phyloP scores from a whole-genome alignment of 2,329 filamentous ascomycete genomes.

The Stagonosporopsis vannaccii region DNA sequence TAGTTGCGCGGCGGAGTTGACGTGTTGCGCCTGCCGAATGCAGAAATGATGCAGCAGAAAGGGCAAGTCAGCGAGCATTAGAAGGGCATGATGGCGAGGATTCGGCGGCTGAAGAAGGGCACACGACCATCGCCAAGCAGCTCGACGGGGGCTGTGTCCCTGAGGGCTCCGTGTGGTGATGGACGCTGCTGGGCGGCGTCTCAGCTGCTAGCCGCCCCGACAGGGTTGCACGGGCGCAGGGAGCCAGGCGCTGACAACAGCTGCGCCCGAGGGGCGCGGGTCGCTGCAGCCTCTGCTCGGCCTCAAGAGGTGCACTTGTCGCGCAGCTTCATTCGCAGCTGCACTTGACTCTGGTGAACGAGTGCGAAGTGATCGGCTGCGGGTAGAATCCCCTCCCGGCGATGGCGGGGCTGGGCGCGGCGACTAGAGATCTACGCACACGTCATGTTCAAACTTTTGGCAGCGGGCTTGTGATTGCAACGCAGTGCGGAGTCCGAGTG shows the following conservation, averaged over 20 bases:
- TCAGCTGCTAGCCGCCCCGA: slow-evolving; percentile 15
- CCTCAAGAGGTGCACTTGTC: background rate
- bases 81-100: background rate
- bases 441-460: slow-evolving; percentile 22
- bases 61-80: background rate
- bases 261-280: slow-evolving; percentile 3
- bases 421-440: slow-evolving; percentile 17
- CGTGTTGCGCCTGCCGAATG: slow-evolving; percentile 5
- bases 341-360: background rate
- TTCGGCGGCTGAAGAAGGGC: slow-evolving; percentile 12
- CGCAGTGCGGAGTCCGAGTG: slow-evolving; percentile 5
- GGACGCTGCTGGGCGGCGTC: slow-evolving; percentile 14
- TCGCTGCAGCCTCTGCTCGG: background rate
- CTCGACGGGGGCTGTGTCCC: slow-evolving; percentile 15
- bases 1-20: slow-evolving; percentile 5
- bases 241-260: background rate
- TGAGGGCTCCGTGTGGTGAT: slow-evolving; percentile 10
- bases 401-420: slow-evolving; percentile 8
- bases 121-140: slow-evolving; percentile 19
- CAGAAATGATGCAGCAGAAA: background rate
- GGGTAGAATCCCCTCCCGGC: slow-evolving; percentile 1
- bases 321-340: background rate
- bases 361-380: slow-evolving; percentile 9
- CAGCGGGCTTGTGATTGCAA: background rate
- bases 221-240: slow-evolving; percentile 8